Conservation (phyloP, 768 basidiomycete species). For the Tricholoma saponaceum region DNA sequence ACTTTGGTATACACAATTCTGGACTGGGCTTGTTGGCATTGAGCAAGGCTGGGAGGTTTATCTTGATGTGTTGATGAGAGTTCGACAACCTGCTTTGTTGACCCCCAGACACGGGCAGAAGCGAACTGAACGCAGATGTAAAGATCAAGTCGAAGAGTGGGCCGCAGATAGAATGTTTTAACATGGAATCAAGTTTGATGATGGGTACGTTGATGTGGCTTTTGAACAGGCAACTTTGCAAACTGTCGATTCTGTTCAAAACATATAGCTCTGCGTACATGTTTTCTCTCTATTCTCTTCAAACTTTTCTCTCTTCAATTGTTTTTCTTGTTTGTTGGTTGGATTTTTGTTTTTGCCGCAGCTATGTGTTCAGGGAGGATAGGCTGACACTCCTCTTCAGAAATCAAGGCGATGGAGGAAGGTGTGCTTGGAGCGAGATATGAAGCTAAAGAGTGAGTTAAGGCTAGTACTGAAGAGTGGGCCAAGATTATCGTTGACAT, state of each 20-base stretch:
- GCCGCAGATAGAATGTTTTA: conserved; percentile 37
- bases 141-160: conserved; percentile 68
- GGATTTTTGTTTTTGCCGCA: not conserved
- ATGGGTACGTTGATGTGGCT: conserved; percentile 48
- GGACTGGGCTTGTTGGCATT: conserved; percentile 45
- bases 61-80: conserved; percentile 37
- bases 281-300: not conserved
- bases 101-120: conserved; percentile 45
- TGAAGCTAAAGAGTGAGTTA: no score
- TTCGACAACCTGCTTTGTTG: not conserved
- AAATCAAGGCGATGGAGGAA: conserved; percentile 18
- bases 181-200: conserved; percentile 40
- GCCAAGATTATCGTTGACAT: no score
- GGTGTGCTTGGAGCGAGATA: conserved; percentile 15
- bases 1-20: conserved; percentile 44
- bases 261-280: conserved; percentile 59
- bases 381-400: not conserved
- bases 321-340: no score
- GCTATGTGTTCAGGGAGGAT: no score
- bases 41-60: conserved; percentile 57
- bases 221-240: conserved; percentile 44
- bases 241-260: conserved; percentile 58
- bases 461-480: no score
- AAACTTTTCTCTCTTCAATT: no score
- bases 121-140: conserved; percentile 55